Conservation (phyloP, 495 filamentous ascomycete genomes). For the Lichina pygmaea region DNA sequence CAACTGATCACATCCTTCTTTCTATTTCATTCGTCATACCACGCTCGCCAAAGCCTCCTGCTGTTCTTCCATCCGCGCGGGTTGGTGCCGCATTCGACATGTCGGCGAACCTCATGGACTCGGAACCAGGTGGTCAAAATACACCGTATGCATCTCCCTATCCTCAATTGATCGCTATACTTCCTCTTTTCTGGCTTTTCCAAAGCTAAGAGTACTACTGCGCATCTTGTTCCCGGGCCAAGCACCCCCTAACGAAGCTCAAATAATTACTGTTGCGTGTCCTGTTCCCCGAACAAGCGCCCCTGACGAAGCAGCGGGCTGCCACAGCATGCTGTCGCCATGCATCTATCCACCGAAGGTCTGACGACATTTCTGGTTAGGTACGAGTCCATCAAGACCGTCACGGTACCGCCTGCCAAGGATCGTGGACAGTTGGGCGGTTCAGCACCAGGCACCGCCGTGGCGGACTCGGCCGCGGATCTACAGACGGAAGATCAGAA, state of each 20-base stretch:
- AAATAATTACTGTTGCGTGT: too few species aligned
- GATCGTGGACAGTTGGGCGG: constrained; percentile 31
- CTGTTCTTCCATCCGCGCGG: too few species aligned
- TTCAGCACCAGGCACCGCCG: constrained; percentile 7
- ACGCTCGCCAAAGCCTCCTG: too few species aligned
- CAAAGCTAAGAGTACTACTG: too few species aligned
- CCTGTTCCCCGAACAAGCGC: neutral
- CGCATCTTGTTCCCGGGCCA: too few species aligned
- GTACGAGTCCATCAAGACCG: constrained; percentile 30
- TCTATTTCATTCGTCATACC: too few species aligned
- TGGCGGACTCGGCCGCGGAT: constrained; percentile 1
- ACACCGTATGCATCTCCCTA: constrained; percentile 21
- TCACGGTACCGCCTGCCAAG: constrained; percentile 22
- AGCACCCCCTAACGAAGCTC: neutral
- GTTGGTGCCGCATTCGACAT: constrained; percentile 2
- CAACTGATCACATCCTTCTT: too few species aligned
- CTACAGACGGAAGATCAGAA: constrained; percentile 6
- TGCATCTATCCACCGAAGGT: neutral
- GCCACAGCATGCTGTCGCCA: neutral
- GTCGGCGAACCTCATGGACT: constrained; percentile 25
- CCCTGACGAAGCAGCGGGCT: neutral
- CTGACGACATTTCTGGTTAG: constrained; percentile 9
- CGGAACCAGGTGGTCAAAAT: constrained; percentile 32
- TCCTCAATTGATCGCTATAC: neutral
- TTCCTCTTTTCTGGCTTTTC: too few species aligned